Evolutionary conservation across 2,329 filamentous ascomycete species (phyloP), one percentile per base, ranked within the genome.

Genomic region (Colletotrichum plurivorum): DNA sequence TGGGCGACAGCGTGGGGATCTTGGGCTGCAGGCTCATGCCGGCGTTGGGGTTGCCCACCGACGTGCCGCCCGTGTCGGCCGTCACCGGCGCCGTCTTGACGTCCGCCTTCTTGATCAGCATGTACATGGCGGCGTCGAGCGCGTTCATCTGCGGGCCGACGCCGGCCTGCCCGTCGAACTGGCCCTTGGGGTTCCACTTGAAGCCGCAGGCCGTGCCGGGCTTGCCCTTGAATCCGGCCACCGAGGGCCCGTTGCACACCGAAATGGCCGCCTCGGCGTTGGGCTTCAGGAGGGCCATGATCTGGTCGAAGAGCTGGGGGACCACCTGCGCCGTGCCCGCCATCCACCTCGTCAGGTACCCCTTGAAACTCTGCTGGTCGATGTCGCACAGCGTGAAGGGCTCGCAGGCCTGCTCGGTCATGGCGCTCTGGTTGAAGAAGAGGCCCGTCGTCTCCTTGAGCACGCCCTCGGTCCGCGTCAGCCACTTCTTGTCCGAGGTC

Each of bases 311-410:
- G 1, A 85, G 87, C 71, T 84, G 83, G 1, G 89, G 86, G 1
- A 86, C 88, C 74, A 91, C 76, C 76, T 87, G 84, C 7, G 84
- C 79, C 2, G 88, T 86, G 18, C 81, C 82, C 1, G 88, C 85
- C 76, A 91, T 79, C 88, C 91, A 94, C 52, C 92, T 90, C 27
- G 88, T 80, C 27, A 94, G 83, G 78, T 93, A 94, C 12, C 90
- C 92, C 81, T 94, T 94, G 88, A 94, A 94, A 55, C 86, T 89
- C 74, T 87, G 87, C 81, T 94, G 91, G 78, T 94, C 92, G 71
- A 85, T 85, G 80, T 93, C 88, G 84, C 93, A 95, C 27, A 82
- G 83, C 63, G 81, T 80, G 66, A 79, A 79, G 8, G 78, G 80
- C 81, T 94, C 92, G 81, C 93, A 95, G 36, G 88, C 87, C 71